phyloP scores from a whole-genome alignment of 805 yeast species.

The Saturnispora ahearnii region DNA sequence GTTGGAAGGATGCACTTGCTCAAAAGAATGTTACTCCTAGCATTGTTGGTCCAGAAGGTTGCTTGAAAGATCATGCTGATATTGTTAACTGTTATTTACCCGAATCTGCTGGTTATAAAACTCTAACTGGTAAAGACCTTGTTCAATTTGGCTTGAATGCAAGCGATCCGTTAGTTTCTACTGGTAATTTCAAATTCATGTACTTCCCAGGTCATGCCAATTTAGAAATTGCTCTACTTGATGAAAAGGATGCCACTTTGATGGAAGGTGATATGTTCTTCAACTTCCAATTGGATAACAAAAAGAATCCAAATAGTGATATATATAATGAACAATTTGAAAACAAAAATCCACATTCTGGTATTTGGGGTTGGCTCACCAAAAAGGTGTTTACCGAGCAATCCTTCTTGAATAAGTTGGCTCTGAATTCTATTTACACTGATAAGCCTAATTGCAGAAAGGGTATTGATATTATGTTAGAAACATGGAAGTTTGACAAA shows the following conservation, averaged over 20 bases:
- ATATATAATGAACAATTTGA: conserved; percentile 38
- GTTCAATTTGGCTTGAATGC: conserved; percentile 30
- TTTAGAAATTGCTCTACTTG: conserved; percentile 47
- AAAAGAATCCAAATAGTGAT: conserved; percentile 27
- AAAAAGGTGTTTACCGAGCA: conserved; percentile 15
- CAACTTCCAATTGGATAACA: conserved; percentile 43
- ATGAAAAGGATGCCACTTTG: conserved; percentile 38
- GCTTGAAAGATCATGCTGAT: background rate
- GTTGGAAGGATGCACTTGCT: conserved; percentile 2
- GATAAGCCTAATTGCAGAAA: conserved; percentile 10
- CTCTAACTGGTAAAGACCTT: conserved; percentile 6
- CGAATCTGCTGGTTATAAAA: background rate
- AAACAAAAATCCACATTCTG: conserved; percentile 34
- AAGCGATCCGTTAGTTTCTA: conserved; percentile 25
- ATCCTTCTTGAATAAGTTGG: conserved; percentile 6
- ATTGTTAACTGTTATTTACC: conserved; percentile 1
- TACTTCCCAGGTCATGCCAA: conserved; percentile 50
- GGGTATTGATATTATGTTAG: conserved; percentile 25
- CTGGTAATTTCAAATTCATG: conserved; percentile 41
- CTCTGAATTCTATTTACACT: conserved; percentile 5
- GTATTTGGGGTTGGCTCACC: conserved; percentile 25
- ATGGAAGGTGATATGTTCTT: conserved; percentile 55
- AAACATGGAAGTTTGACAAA: conserved; percentile 38
- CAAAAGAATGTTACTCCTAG: background rate
- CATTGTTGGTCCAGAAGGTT: conserved; percentile 2